These are phyloP conservation scores for Volvox reticuliferus DNA, from an alignment of 139 green algal genomes.

Conservation along the genomic window DNA sequence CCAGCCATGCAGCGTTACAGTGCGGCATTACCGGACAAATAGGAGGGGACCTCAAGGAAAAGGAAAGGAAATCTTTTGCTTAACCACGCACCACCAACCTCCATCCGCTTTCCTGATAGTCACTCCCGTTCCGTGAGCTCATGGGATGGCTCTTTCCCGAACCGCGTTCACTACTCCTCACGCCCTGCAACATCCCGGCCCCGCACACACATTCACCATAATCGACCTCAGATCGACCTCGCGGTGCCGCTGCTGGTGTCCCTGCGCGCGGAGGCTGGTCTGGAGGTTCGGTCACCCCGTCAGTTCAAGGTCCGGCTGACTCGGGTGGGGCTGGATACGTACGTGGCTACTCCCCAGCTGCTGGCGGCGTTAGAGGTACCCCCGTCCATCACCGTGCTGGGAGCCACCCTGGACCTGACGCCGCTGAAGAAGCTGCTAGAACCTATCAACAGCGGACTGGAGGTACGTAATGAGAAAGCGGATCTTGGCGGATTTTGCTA, in stretches of 20 bases:
- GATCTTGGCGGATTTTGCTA: too few species aligned
- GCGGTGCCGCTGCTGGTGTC: slow-evolving; percentile 50
- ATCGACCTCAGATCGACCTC: slow-evolving; percentile 52
- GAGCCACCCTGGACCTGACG: slow-evolving; percentile 58
- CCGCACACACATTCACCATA: too few species aligned
- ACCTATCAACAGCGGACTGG: slow-evolving; percentile 51
- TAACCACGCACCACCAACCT: not conserved
- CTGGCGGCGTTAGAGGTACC: slow-evolving; percentile 53
- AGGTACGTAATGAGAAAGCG: not conserved
- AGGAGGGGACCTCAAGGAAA: not conserved
- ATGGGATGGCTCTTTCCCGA: too few species aligned
- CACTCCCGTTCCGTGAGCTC: too few species aligned
- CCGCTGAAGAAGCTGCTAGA: slow-evolving; percentile 49
- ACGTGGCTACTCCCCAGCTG: slow-evolving; percentile 58
- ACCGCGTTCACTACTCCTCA: too few species aligned
- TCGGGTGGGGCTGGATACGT: slow-evolving; percentile 57
- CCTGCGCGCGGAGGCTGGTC: slow-evolving; percentile 47
- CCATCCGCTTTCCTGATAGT: not conserved
- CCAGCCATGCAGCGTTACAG: too few species aligned
- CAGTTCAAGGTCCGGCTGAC: slow-evolving; percentile 62
- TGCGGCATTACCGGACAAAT: too few species aligned
- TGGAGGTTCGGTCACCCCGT: slow-evolving; percentile 58
- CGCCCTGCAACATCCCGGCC: too few species aligned
- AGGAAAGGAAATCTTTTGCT: not conserved
- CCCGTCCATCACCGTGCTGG: slow-evolving; percentile 67